Percentiles rank a stretch among this genome's conserved stretches.
phyloP scores from a whole-genome alignment of 2,329 filamentous ascomycete genomes.

The Talaromyces sp. region DNA sequence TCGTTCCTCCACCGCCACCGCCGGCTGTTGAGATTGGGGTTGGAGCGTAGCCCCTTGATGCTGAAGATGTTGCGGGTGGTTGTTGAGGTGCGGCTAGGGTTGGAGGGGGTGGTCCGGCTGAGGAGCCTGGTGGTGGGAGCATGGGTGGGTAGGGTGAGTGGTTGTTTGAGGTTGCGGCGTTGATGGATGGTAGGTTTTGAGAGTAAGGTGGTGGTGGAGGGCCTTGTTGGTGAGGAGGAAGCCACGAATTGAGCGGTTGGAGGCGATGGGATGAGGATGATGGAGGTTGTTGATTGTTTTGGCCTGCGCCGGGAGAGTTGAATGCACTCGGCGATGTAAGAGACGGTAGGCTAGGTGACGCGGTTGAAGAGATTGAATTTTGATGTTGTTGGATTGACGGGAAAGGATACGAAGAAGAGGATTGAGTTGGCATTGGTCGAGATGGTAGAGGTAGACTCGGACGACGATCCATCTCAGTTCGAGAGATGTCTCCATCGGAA shows the following conservation, averaged over 20 bases:
- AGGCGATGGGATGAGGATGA: constrained; percentile 35
- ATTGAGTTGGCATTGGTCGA: constrained; percentile 27
- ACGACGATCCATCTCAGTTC: constrained; percentile 26
- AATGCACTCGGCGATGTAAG: constrained; percentile 29
- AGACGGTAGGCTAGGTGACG: constrained; percentile 36
- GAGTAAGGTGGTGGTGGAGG: constrained; percentile 36
- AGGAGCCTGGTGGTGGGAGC: constrained; percentile 35
- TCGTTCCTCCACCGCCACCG: neutral
- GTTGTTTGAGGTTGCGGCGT: constrained; percentile 21
- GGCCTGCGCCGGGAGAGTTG: constrained; percentile 24
- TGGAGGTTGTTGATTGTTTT: constrained; percentile 28
- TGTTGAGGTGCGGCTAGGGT: constrained; percentile 29
- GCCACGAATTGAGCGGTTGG: constrained; percentile 43
- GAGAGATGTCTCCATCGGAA: constrained; percentile 14
- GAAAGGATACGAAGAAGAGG: constrained; percentile 36
- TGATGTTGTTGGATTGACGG: constrained; percentile 35
- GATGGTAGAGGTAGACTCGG: constrained; percentile 41
- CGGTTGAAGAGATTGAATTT: constrained; percentile 25
- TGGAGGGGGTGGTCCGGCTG: constrained; percentile 25
- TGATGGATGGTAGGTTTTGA: constrained; percentile 42
- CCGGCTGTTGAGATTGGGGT: constrained; percentile 5
- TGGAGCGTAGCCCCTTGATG: constrained; percentile 2
- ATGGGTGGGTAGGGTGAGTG: constrained; percentile 32
- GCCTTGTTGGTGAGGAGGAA: constrained; percentile 26
- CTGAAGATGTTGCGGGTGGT: neutral